Base-by-base conservation (phyloP, 2,329 filamentous ascomycete genomes). In the Trichoderma gracile region DNA sequence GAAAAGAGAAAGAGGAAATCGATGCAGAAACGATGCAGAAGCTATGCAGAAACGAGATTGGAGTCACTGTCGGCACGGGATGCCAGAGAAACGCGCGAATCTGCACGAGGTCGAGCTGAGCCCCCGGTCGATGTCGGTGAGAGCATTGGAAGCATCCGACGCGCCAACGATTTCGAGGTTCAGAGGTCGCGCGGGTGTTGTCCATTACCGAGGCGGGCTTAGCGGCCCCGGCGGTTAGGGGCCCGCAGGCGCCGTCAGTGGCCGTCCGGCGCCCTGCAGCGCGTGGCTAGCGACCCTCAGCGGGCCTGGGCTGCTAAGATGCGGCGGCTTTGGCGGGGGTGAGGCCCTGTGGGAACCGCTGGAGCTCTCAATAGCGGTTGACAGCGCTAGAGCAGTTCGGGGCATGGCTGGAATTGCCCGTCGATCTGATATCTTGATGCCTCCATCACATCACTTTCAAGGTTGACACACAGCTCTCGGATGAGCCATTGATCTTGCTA, bases 71-170 rank as follows among this genome's bases (percentile, higher is more conserved):
- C 10, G 33, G 14, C 33, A 38, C 33, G 33, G 33, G 12, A 38
- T 38, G 33, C 33, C 33, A 38, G 33, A 38, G 33, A 38, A 38
- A 54, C 59, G 47, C 59, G 59, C 47, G 47, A 54, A 62, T 25
- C 17, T 54, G 59, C 54, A 33, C 25, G 25, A 9, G 23, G 49
- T 52, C 40, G 46, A 54, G 27, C 59, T 38, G 40, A 62, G 40
- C 59, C 58, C 54, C 59, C 49, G 60, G 60, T 63, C 60, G 60
- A 42, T 63, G 60, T 63, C 60, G 60, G 50, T 63, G 60, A 63
- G 60, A 56, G 30, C 25, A 27, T 6, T 27, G 25, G 60, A 45
- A 56, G 56, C 45, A 63, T 63, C 50, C 23, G 60, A 63, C 60
- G 60, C 60, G 60, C 50, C 25, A 63, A 52, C 25, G 45, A 63